phyloP scores from a whole-genome alignment of 805 yeast species.

The Wickerhamiella cacticola region DNA sequence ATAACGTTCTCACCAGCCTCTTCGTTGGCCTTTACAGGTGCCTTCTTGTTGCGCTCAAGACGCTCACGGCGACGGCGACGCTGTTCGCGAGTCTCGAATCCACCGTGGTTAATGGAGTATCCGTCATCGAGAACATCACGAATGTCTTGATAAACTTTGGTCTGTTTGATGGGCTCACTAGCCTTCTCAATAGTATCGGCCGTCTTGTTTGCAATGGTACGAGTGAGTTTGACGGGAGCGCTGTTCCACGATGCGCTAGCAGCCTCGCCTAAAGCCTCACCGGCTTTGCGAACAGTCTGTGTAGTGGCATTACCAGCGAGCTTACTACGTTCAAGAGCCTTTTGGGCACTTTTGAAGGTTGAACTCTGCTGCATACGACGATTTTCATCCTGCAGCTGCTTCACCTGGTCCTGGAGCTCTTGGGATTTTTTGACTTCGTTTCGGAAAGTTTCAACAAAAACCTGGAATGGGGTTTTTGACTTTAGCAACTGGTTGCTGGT shows the following conservation, averaged over 20 bases:
- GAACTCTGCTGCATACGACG: constrained; percentile 90
- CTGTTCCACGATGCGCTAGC: constrained; percentile 95
- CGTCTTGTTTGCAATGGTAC: constrained; percentile 67
- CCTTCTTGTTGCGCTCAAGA: constrained; percentile 34
- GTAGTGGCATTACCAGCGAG: constrained; percentile 54
- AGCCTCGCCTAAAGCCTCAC: constrained; percentile 82
- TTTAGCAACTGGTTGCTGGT: neutral
- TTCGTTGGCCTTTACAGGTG: constrained; percentile 54
- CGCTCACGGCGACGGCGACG: constrained; percentile 60
- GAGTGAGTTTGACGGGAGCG: constrained; percentile 78
- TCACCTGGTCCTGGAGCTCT: constrained; percentile 84
- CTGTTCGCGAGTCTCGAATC: constrained; percentile 73
- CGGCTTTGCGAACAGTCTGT: constrained; percentile 72
- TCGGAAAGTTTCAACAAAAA: constrained; percentile 83
- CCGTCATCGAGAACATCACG: constrained; percentile 86
- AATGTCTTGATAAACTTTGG: constrained; percentile 80
- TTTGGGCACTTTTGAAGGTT: constrained; percentile 84
- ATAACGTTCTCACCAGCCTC: constrained; percentile 69
- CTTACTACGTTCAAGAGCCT: constrained; percentile 80
- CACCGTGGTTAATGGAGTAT: constrained; percentile 79
- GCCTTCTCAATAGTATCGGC: constrained; percentile 76
- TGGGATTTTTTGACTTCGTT: constrained; percentile 81
- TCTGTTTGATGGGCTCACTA: constrained; percentile 84
- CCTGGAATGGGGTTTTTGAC: constrained; percentile 55
- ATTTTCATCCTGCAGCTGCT: constrained; percentile 90